These are phyloP conservation scores for Penicillium antarcticum DNA, from an alignment of 495 filamentous ascomycete genomes.

Conservation along the genomic window DNA sequence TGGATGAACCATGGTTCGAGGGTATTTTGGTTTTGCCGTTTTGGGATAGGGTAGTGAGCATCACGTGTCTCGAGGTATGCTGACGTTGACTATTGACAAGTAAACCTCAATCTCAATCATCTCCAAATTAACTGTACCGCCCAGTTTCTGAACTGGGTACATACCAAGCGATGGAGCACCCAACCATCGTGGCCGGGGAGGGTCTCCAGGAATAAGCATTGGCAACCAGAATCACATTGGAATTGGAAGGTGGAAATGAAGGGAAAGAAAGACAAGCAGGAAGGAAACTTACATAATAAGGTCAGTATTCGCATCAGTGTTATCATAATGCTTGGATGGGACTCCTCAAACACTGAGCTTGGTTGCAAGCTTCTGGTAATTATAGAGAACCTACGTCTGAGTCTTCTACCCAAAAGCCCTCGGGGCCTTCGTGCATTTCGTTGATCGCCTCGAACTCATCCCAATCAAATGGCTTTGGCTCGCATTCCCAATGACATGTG, in stretches of 20 bases:
- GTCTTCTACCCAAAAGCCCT: slow-evolving; percentile 4
- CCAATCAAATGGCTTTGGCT: slow-evolving; percentile 3
- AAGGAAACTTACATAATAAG: too few relatives aligned
- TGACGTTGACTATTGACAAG: too few relatives aligned
- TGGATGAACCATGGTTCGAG: slow-evolving; percentile 11
- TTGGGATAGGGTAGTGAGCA: slow-evolving; percentile 11
- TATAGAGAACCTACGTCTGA: neutral
- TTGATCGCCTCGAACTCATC: slow-evolving; percentile 5
- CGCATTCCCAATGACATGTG: neutral
- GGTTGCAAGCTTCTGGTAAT: neutral
- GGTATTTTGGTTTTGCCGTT: slow-evolving; percentile 18
- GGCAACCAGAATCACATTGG: too few relatives aligned
- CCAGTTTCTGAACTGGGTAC: too few relatives aligned
- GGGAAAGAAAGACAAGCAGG: too few relatives aligned
- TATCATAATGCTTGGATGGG: too few relatives aligned
- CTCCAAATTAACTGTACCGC: too few relatives aligned
- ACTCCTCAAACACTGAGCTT: neutral
- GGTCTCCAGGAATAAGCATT: too few relatives aligned
- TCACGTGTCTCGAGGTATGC: neutral
- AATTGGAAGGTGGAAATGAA: neutral
- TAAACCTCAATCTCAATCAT: too few relatives aligned
- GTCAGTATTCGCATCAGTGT: too few relatives aligned
- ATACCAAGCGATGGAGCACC: too few relatives aligned
- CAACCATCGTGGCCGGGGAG: too few relatives aligned
- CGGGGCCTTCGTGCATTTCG: neutral